phyloP scores from a whole-genome alignment of 1,139 yeast species.

The Nadsonia starkeyi-henricii region DNA sequence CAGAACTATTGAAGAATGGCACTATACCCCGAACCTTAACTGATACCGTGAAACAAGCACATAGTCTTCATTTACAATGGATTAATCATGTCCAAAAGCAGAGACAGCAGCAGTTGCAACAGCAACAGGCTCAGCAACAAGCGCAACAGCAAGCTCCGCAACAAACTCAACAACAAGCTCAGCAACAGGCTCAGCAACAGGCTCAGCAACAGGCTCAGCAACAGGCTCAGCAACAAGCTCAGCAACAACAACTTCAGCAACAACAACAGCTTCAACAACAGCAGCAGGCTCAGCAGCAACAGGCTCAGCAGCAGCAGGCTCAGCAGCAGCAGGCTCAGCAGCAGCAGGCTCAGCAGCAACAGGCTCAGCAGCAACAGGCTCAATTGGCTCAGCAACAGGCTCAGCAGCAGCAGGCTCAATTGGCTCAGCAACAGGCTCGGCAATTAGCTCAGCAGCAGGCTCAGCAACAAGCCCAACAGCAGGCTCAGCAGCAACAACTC shows the following conservation, averaged over 20 bases:
- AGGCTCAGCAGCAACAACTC: conserved; percentile 7
- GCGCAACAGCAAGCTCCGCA: conserved; percentile 11
- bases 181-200: conserved; percentile 11
- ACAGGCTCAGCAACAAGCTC: conserved; percentile 13
- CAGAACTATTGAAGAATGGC: conserved; percentile 50
- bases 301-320: conserved; percentile 5
- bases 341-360: conserved; percentile 13
- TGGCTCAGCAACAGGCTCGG: conserved; percentile 13
- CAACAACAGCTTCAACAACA: conserved; percentile 10
- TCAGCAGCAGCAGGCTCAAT: conserved; percentile 16
- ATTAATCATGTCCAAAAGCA: conserved; percentile 21
- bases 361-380: conserved; percentile 9
- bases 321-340: conserved; percentile 8
- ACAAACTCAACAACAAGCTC: conserved; percentile 12
- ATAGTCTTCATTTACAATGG: conserved; percentile 42
- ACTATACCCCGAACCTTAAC: conserved; percentile 41
- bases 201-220: conserved; percentile 8
- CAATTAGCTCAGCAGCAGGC: too few relatives aligned
- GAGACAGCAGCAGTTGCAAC: conserved; percentile 14
- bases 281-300: conserved; percentile 8
- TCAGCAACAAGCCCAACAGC: too few relatives aligned
- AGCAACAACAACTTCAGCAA: conserved; percentile 10
- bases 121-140: conserved; percentile 14
- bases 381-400: conserved; percentile 13
- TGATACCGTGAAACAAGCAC: conserved; percentile 45